A percentile compares a stretch with the other conserved stretches of the same genome.
phyloP scores from a whole-genome alignment of 345 rosid species.

The Leavenworthia alabamica region DNA sequence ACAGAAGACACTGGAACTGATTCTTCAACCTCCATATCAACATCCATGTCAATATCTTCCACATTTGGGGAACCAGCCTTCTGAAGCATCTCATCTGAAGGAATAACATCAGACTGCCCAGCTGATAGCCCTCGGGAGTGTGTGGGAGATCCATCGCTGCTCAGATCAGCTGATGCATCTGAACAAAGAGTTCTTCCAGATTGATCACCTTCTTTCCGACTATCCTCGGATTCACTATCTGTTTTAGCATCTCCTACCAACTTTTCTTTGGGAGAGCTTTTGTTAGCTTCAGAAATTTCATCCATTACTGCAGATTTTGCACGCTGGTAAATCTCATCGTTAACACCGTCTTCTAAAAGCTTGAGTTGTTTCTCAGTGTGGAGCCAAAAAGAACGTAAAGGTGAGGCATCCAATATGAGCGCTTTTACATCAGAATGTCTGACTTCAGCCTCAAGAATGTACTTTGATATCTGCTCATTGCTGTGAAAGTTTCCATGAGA shows the following conservation, averaged over 20 bases:
- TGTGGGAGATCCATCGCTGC: slow-evolving; percentile 27
- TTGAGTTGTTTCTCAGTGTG: slow-evolving; percentile 73
- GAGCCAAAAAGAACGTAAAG: slow-evolving; percentile 71
- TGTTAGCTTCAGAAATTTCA: slow-evolving; percentile 35
- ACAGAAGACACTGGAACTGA: slow-evolving; percentile 27
- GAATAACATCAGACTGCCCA: slow-evolving; percentile 31
- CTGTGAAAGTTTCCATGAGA: slow-evolving; percentile 41
- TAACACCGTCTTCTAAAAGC: slow-evolving; percentile 53
- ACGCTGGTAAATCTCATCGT: slow-evolving; percentile 58
- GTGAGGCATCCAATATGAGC: slow-evolving; percentile 45
- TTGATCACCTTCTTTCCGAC: slow-evolving; percentile 23
- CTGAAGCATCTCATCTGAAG: slow-evolving; percentile 26
- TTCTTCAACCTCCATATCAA: slow-evolving; percentile 97
- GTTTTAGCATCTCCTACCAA: slow-evolving; percentile 19
- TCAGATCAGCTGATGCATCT: slow-evolving; percentile 18
- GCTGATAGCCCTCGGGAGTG: slow-evolving; percentile 30
- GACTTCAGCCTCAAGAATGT: slow-evolving; percentile 60
- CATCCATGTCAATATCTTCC: slow-evolving; percentile 89
- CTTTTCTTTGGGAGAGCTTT: slow-evolving; percentile 29
- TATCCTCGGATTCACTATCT: slow-evolving; percentile 33
- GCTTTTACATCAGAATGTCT: slow-evolving; percentile 79
- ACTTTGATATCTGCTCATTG: slow-evolving; percentile 50
- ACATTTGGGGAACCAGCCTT: slow-evolving; percentile 29
- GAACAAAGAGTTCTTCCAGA: slow-evolving; percentile 30
- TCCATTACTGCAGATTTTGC: slow-evolving; percentile 57